Base-by-base conservation (phyloP, 176 grass and related monocot genomes). In the Themeda triandra region DNA sequence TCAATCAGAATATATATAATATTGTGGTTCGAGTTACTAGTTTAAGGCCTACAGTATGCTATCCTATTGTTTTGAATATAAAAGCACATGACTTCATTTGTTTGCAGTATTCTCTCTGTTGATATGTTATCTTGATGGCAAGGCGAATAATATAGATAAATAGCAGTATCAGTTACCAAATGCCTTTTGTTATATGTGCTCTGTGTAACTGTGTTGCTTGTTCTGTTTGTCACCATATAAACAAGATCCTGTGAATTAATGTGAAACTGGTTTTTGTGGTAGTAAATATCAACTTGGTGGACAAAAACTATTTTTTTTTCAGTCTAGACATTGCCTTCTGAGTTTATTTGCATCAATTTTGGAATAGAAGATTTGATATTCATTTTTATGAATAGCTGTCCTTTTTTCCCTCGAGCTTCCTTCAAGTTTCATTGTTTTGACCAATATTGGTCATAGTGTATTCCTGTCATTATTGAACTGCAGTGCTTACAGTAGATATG, bases 121-220 rank as follows among this genome's bases (percentile, higher is more conserved):
- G 54, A 10, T 56, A 56, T 10, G n/a, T 58, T 3, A n/a, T n/a
- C 54, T 58, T 58, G 21, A 58, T n/a, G 6, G 54, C 54, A 23
- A 73, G 42, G 25, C 33, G 17, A 84, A 42, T 56, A 31, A 77
- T 35, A 4, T 85, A n/a, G n/a, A 77, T 10, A 85, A 33, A 32
- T 31, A 0, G 1, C 1, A 5, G 4, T 1, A 0, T n/a, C 48
- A 41, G 5, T 59, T 59, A 23, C 15, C 18, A 5, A 60, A 70
- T 11, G 10, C 10, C 58, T 82, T 6, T 41, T 40, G 32, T 36
- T 28, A n/a, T 82, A 8, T 41, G 25, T 75, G 32, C 25, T 44
- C 9, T 59, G 54, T 59, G 23, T 24, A 59, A 11, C 23, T 24
- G 54, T 60, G 23, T 60, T 25, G 32, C 58, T 74, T 74, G 18